Evolutionary conservation across 345 rosid species (phyloP), one percentile per base, ranked within the genome.

Genomic region (Ceriops decandra): DNA sequence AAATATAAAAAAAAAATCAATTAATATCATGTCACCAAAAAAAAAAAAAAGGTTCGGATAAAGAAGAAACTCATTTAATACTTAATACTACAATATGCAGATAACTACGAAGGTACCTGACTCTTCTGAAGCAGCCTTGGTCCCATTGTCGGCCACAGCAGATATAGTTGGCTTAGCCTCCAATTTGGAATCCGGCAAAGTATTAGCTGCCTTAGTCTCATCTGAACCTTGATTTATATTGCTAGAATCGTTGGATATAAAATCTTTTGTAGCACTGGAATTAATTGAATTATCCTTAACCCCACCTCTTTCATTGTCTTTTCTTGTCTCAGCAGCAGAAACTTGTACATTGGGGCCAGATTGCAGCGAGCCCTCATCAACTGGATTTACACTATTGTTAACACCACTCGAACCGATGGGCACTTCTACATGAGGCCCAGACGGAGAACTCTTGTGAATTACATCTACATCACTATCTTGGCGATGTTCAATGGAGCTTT

Each of bases 41-140:
- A 19, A 52, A 33, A 6, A 6, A 7, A 26, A 54, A 36, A 58
- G 47, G 11, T 52, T 15, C 31, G 1, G 30, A 33, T 19, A 10
- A 13, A 63, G 30, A n/a, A 17, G 28, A 20, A 62, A 63, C 36
- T 53, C 15, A 21, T 27, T 56, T 3, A 66, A 22, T 35, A 4
- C 22, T 13, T 10, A 27, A 20, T 57, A 38, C 11, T 24, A 27
- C 21, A 27, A 9, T 31, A 3, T 24, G 30, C 30, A 56, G 54
- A 49, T 36, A 47, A 59, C 22, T 71, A 63, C 47, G 64, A 47
- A 24, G 16, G 60, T 76, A 90, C 96, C 95, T 71, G 88, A 61
- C 64, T 74, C 77, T 68, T 72, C 80, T 20, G 86, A 80, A 79
- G 64, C 65, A 62, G 38, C 79, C 28, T 70, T 73, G 57, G 78